phyloP scores from a whole-genome alignment of 1,284 basidiomycete genomes.

The Rhodotorula sp. region DNA sequence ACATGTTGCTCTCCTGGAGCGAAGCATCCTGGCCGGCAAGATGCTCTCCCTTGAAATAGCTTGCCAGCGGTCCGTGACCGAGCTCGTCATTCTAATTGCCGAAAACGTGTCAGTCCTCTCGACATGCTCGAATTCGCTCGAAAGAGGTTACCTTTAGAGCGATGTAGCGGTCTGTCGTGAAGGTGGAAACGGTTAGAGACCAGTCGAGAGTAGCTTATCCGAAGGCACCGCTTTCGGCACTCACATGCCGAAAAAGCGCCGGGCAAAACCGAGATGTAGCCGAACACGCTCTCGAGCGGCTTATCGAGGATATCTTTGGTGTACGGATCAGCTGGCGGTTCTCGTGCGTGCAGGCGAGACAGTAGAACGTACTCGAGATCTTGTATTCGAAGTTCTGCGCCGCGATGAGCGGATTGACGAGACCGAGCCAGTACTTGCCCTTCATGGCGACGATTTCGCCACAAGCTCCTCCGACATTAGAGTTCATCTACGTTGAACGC shows the following conservation, averaged over 20 bases:
- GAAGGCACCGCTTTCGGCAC: constrained; percentile 49
- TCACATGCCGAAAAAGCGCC: constrained; percentile 86
- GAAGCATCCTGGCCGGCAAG: constrained; percentile 65
- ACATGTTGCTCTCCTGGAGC: constrained; percentile 31
- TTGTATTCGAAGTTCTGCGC: constrained; percentile 90
- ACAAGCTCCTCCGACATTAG: constrained; percentile 85
- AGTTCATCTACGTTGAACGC: not conserved
- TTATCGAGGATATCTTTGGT: constrained; percentile 77
- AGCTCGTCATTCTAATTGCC: constrained; percentile 64
- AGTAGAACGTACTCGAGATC: constrained; percentile 45
- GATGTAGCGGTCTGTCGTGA: constrained; percentile 68
- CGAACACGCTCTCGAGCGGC: constrained; percentile 85
- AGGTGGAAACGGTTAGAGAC: constrained; percentile 58
- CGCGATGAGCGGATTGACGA: constrained; percentile 61
- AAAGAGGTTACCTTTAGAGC: constrained; percentile 60
- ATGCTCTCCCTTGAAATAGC: constrained; percentile 95
- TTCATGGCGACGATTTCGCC: constrained; percentile 93
- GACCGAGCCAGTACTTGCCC: constrained; percentile 70
- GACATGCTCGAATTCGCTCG: fast-evolving
- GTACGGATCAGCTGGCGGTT: not conserved
- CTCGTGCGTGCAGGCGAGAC: not conserved
- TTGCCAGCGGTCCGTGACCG: constrained; percentile 83
- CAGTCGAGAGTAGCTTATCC: not conserved
- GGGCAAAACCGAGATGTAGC: constrained; percentile 67
- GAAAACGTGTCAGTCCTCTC: not conserved